These are phyloP conservation scores for Whalleya microplaca DNA, from an alignment of 2,329 filamentous ascomycete genomes.

Conservation along the genomic window DNA sequence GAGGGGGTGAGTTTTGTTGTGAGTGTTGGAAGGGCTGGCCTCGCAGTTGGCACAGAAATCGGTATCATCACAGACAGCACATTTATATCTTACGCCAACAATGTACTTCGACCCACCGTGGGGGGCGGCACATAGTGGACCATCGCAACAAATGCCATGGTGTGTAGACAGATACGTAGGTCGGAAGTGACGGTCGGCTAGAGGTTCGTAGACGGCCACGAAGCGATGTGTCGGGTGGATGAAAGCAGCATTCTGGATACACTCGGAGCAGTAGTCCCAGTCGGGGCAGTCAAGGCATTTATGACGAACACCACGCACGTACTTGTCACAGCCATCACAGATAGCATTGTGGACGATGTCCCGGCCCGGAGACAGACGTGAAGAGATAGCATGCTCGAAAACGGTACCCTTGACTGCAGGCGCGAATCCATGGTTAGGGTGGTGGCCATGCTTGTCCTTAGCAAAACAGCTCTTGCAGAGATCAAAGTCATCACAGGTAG, in stretches of 20 bases:
- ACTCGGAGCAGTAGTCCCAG: slow-evolving; percentile 90
- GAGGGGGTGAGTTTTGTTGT: slow-evolving; percentile 95
- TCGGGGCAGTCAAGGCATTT: slow-evolving; percentile 98
- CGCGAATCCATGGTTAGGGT: slow-evolving; percentile 82
- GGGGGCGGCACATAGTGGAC: slow-evolving; percentile 75
- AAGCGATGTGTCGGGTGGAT: slow-evolving; percentile 87
- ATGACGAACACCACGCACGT: slow-evolving; percentile 86
- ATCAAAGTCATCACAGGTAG: slow-evolving; percentile 85
- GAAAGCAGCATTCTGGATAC: slow-evolving; percentile 66
- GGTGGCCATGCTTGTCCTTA: slow-evolving; percentile 80
- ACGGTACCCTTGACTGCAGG: slow-evolving; percentile 66
- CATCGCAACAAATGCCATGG: slow-evolving; percentile 90
- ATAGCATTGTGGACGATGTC: slow-evolving; percentile 83
- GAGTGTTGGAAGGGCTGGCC: slow-evolving; percentile 78
- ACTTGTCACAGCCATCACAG: slow-evolving; percentile 91
- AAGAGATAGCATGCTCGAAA: slow-evolving; percentile 64
- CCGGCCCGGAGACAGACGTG: slow-evolving; percentile 77
- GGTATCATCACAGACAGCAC: slow-evolving; percentile 89
- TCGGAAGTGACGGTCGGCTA: slow-evolving; percentile 48
- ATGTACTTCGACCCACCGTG: slow-evolving; percentile 70
- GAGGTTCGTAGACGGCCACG: slow-evolving; percentile 79
- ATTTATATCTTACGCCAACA: slow-evolving; percentile 90
- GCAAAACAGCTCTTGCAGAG: slow-evolving; percentile 84
- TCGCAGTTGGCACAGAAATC: slow-evolving; percentile 97
- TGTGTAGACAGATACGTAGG: slow-evolving; percentile 60